Conservation (phyloP, 2,329 filamentous ascomycete species). For the Ceratocystiopsis brevicomis region DNA sequence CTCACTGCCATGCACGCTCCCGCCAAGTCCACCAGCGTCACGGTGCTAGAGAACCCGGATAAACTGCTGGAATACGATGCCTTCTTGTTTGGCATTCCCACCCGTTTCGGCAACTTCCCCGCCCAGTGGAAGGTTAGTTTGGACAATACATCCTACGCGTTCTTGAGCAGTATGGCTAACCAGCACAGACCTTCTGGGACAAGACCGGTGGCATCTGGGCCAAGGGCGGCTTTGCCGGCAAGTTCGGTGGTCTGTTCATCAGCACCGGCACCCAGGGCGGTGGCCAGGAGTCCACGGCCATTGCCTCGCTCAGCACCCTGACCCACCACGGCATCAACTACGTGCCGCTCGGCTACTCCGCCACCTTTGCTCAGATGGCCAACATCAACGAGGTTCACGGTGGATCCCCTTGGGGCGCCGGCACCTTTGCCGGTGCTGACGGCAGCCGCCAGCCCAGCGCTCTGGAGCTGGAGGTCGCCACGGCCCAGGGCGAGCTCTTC, state of each 20-base stretch:
- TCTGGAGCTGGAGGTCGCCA: constrained; percentile 63
- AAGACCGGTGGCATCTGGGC: constrained; percentile 72
- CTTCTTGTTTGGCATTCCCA: constrained; percentile 87
- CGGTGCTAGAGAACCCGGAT: constrained; percentile 36
- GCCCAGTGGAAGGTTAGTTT: constrained; percentile 62
- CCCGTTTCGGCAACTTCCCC: constrained; percentile 91
- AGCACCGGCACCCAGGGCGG: constrained; percentile 70
- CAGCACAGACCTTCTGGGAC: constrained; percentile 58
- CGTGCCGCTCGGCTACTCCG: constrained; percentile 87
- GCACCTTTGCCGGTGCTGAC: constrained; percentile 64
- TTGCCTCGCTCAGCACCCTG: constrained; percentile 68
- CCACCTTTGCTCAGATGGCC: constrained; percentile 48
- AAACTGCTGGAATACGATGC: constrained; percentile 62
- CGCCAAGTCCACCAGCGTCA: constrained; percentile 48
- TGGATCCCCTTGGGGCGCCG: constrained; percentile 81
- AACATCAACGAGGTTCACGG: constrained; percentile 68
- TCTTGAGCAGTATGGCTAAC: not conserved
- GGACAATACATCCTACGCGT: not conserved
- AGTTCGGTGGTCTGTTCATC: constrained; percentile 82
- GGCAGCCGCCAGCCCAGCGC: constrained; percentile 64
- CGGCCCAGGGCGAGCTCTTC: constrained; percentile 69
- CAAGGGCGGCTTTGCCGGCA: constrained; percentile 59
- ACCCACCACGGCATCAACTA: constrained; percentile 89
- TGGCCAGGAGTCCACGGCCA: constrained; percentile 77
- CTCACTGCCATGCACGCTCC: constrained; percentile 83